Evolutionary conservation across 2,329 filamentous ascomycete genomes (phyloP).

Genomic region (Ascochyta viciae-villosae): DNA sequence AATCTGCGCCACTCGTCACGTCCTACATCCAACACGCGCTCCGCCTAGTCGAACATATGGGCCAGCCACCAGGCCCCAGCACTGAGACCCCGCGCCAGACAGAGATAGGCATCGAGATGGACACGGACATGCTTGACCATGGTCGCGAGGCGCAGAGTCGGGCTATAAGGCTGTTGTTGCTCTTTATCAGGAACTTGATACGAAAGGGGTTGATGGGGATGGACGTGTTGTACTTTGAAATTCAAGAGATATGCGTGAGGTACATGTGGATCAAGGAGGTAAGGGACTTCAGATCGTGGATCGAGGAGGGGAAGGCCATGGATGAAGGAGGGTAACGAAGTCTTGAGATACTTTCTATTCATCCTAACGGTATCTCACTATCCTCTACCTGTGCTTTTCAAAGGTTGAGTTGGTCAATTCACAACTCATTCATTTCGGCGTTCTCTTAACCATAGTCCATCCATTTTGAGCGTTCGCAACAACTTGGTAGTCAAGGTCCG

Average conservation of each 20-base stretch:
- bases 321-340: neutral
- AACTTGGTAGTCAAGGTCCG: no score
- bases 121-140: constrained; percentile 19
- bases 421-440: no score
- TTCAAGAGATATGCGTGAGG: constrained; percentile 50
- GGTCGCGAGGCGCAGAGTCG: constrained; percentile 48
- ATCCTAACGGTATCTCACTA: no score
- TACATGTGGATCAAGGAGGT: constrained; percentile 52
- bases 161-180: constrained; percentile 45
- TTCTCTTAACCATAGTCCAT: no score
- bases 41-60: constrained; percentile 45
- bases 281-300: constrained; percentile 46
- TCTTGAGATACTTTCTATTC: no score
- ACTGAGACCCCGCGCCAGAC: neutral
- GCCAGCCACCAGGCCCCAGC: constrained; percentile 20
- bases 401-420: no score
- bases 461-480: no score
- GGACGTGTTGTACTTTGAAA: constrained; percentile 48
- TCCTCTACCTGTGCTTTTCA: no score
- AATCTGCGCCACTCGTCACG: constrained; percentile 39
- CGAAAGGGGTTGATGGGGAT: constrained; percentile 39
- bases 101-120: neutral
- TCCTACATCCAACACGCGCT: constrained; percentile 50
- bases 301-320: constrained; percentile 28
- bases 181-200: constrained; percentile 51